Percentiles rank a stretch among this genome's conserved stretches.
phyloP scores from a whole-genome alignment of 2,329 filamentous ascomycete species.

The Fusarium sp. region DNA sequence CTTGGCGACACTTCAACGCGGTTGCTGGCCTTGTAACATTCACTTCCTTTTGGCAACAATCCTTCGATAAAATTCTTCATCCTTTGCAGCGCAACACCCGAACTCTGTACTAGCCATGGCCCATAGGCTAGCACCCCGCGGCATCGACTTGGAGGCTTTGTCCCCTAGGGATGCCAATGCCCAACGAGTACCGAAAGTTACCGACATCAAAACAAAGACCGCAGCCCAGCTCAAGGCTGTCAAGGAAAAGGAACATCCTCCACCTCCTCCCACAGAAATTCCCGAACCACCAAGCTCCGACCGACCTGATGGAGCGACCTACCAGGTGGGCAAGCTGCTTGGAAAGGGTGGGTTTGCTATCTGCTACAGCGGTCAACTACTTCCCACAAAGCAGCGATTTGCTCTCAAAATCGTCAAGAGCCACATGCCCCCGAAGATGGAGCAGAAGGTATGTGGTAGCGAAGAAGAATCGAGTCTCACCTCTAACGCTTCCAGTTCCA shows the following conservation, averaged over 20 bases:
- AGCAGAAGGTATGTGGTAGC: slow-evolving; percentile 77
- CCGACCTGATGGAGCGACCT: slow-evolving; percentile 77
- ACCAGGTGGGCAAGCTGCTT: slow-evolving; percentile 79
- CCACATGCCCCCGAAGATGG: slow-evolving; percentile 85
- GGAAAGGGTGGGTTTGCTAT: slow-evolving; percentile 88
- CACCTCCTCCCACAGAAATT: slow-evolving; percentile 72
- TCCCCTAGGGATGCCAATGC: slow-evolving; percentile 75
- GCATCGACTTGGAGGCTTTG: slow-evolving; percentile 71
- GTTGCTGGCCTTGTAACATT: slow-evolving; percentile 38
- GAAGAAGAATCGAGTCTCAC: background rate
- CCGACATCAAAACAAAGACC: slow-evolving; percentile 66
- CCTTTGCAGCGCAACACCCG: slow-evolving; percentile 5
- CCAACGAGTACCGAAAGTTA: slow-evolving; percentile 64
- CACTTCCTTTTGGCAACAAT: slow-evolving; percentile 13
- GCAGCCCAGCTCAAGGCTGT: slow-evolving; percentile 66
- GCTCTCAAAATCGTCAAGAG: slow-evolving; percentile 88
- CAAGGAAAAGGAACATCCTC: slow-evolving; percentile 76
- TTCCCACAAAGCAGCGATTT: slow-evolving; percentile 75
- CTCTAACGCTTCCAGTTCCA: slow-evolving; percentile 66
- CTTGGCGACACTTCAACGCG: slow-evolving; percentile 28
- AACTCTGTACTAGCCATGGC: slow-evolving; percentile 55
- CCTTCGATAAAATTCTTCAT: slow-evolving; percentile 6
- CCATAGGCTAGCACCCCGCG: slow-evolving; percentile 62
- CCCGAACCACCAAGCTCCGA: slow-evolving; percentile 75
- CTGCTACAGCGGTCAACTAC: slow-evolving; percentile 79